Evolutionary conservation across 2,329 filamentous ascomycete species (phyloP), one percentile per base, ranked within the genome.

Genomic region (Diaporthe ilicicola): DNA sequence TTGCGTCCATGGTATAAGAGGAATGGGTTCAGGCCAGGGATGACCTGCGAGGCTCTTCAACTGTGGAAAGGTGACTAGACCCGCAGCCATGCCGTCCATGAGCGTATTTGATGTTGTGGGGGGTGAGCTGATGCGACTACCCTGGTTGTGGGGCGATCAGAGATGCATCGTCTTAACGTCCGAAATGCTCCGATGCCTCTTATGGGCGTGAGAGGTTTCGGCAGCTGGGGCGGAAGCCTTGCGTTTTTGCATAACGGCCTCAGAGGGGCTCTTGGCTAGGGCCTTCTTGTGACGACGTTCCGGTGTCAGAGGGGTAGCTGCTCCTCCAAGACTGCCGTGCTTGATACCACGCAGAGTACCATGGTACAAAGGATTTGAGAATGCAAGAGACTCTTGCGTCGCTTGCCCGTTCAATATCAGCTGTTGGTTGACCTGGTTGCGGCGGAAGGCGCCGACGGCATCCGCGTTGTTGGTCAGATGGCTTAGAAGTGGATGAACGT

Each of bases 391-490:
- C 75, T 92, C 87, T 70, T 88, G 82, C 46, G 88, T 90, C 27
- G 87, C 88, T 76, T 89, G 87, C 77, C 87, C 88, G 81, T 87
- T 89, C 73, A 87, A 80, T 71, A 90, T 88, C 72, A 90, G 82
- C 75, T 89, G 86, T 77, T 89, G 86, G 77, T 89, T 88, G 84
- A 84, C 90, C 78, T 89, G 90, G 79, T 89, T 91, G 74, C 85
- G 89, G 69, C 93, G 93, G 85, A 96, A 97, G 1, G 93, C 92
- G 46, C 92, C 92, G 44, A 96, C 93, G 17, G 92, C 89, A 70
- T 91, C 88, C 10, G 86, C 81, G 71, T 89, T 89, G 74, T 90
- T 88, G 76, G 92, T 90, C 48, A 94, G 89, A 74, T 92, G 91
- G 67, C 87, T 86, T n/a, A 92, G 82, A 68, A 92, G 85, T 32